Evolutionary conservation across 2,329 filamentous ascomycete species (phyloP).

Genomic region (Cercospora zeae-maydis): DNA sequence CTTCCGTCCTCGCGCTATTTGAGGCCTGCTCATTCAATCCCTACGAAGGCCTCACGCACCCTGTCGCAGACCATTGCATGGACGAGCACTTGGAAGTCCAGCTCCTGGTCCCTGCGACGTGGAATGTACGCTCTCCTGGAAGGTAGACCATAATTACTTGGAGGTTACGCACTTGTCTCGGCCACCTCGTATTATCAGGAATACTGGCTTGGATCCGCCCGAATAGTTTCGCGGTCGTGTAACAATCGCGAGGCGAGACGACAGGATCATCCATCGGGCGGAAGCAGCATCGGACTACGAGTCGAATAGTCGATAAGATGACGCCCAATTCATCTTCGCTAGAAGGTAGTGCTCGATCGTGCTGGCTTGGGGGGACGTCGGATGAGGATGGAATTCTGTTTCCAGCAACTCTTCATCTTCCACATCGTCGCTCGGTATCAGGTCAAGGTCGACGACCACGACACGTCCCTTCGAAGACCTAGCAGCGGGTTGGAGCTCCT

Average conservation of each 20-base stretch:
- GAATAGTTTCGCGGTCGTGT: neutral
- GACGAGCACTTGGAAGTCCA: neutral
- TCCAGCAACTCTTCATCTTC: neutral
- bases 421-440: neutral
- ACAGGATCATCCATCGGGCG: neutral
- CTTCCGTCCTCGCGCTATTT: neutral
- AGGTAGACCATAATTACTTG: neutral
- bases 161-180: neutral
- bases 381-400: neutral
- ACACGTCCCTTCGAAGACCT: neutral
- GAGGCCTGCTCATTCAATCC: neutral
- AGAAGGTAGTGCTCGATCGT: neutral
- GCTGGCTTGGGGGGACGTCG: neutral
- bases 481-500: neutral
- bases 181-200: neutral
- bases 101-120: neutral
- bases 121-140: neutral
- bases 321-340: neutral
- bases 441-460: neutral
- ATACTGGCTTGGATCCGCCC: neutral
- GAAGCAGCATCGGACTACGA: neutral
- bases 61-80: neutral
- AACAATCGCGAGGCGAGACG: neutral
- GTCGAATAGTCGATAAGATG: neutral
- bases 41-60: neutral